phyloP scores from a whole-genome alignment of 179 eudicot genomes.

The Vitellaria paradoxa region DNA sequence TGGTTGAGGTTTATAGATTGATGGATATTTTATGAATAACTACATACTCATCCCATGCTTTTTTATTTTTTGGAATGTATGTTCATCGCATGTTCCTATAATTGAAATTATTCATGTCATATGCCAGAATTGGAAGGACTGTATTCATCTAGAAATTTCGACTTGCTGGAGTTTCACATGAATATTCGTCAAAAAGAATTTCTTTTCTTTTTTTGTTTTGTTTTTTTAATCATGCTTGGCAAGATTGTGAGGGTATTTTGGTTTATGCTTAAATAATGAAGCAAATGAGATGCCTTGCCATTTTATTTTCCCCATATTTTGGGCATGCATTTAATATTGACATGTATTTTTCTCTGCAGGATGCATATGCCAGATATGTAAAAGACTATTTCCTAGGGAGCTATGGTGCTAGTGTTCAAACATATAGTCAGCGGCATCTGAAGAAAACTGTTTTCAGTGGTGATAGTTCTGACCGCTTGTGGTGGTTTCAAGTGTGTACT shows the following conservation, averaged over 20 bases:
- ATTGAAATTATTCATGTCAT: no score
- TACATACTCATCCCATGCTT: no score
- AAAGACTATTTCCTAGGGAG: conserved; percentile 53
- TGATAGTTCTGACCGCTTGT: conserved; percentile 58
- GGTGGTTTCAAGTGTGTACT: conserved; percentile 99
- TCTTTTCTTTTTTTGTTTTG: neutral
- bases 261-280: neutral
- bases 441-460: conserved; percentile 30
- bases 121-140: neutral
- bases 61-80: no score
- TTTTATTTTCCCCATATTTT: neutral
- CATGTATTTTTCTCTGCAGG: conserved; percentile 38
- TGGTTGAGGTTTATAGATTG: no score
- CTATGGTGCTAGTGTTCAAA: conserved; percentile 52
- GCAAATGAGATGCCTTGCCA: neutral
- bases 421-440: conserved; percentile 68
- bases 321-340: neutral
- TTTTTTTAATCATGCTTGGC: neutral
- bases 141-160: neutral
- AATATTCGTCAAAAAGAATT: neutral
- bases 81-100: no score
- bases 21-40: no score
- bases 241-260: neutral
- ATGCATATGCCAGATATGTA: conserved; percentile 83
- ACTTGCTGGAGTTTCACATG: neutral